Conservation (phyloP, 75 land plant species). For the Cryptomeria japonica region DNA sequence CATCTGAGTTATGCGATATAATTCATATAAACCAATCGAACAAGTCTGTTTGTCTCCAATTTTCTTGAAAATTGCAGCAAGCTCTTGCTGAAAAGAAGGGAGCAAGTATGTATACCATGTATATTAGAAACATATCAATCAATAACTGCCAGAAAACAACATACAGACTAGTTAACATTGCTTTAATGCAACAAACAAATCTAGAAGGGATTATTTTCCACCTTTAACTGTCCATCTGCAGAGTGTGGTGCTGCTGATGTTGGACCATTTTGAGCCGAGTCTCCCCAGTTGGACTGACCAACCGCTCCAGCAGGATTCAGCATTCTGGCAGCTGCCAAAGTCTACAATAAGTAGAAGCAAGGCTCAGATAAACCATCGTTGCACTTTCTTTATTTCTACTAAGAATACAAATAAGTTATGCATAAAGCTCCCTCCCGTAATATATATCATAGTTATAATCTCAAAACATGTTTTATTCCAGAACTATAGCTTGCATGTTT, state of each 20-base stretch:
- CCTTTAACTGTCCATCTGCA: constrained; percentile 49
- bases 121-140: neutral
- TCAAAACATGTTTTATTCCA: neutral
- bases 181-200: neutral
- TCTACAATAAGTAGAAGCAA: neutral
- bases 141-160: neutral
- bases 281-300: constrained; percentile 11
- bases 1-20: constrained; percentile 52
- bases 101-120: neutral
- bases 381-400: neutral
- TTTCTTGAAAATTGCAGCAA: constrained; percentile 52
- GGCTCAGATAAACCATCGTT: neutral
- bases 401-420: neutral
- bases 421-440: neutral
- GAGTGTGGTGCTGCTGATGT: constrained; percentile 32
- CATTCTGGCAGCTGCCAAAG: constrained; percentile 17
- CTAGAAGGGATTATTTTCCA: constrained; percentile 5
- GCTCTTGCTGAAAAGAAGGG: constrained; percentile 38
- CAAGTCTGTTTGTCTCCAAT: constrained; percentile 61
- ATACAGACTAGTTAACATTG: neutral
- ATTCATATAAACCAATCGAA: constrained; percentile 46
- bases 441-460: neutral
- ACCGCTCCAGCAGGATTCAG: constrained; percentile 9
- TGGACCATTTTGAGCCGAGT: constrained; percentile 22
- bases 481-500: neutral